Evolutionary conservation across 352 stramenopile species (phyloP).

Genomic region (Pythium apleroticum): DNA sequence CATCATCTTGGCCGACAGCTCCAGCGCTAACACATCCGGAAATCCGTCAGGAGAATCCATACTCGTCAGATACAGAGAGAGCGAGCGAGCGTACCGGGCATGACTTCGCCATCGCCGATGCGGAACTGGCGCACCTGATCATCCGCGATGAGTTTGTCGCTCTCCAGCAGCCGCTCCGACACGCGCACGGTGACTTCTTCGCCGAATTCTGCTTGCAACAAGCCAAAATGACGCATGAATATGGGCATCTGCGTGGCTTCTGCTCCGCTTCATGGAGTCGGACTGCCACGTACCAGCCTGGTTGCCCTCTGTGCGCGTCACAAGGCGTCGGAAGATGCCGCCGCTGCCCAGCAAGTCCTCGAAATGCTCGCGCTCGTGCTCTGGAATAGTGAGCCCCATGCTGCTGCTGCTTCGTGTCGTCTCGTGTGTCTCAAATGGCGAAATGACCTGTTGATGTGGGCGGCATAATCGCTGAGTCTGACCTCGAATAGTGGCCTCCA

Average conservation of each 20-base stretch:
- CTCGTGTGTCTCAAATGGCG: constrained; percentile 1
- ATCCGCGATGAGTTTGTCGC: constrained; percentile 35
- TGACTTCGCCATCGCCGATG: constrained; percentile 79
- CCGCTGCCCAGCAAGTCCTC: constrained; percentile 79
- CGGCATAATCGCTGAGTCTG: background rate
- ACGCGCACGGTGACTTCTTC: constrained; percentile 78
- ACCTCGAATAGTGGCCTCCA: background rate
- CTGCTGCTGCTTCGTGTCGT: constrained; percentile 1
- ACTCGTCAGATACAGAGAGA: constrained; percentile 1
- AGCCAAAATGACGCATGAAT: background rate
- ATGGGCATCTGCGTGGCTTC: background rate
- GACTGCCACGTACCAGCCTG: constrained; percentile 47
- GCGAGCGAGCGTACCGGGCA: constrained; percentile 47
- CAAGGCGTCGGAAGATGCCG: constrained; percentile 73
- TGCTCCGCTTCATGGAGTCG: no score
- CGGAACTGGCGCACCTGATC: constrained; percentile 72
- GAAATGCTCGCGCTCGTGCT: constrained; percentile 56
- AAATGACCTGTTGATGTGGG: background rate
- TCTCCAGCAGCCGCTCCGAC: constrained; percentile 54
- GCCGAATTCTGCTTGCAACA: constrained; percentile 66
- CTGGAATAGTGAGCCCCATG: constrained; percentile 27
- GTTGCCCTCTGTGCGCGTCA: constrained; percentile 54
- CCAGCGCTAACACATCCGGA: constrained; percentile 40
- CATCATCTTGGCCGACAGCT: constrained; percentile 80
- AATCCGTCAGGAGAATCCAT: constrained; percentile 1